Base-by-base conservation (phyloP, 257 asterid genomes). In the Solanum medicagineum region DNA sequence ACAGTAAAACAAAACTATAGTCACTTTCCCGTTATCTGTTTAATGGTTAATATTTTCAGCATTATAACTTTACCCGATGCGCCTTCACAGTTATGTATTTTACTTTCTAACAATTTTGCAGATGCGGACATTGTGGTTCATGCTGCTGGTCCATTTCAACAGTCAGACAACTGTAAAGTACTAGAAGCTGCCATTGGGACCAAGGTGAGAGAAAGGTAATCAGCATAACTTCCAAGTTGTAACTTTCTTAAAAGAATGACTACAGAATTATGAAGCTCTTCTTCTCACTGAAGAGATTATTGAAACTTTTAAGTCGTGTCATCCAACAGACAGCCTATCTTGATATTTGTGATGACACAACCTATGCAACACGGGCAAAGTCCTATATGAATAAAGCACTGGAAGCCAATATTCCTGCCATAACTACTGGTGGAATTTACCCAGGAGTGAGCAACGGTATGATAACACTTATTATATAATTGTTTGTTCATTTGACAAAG, bases 381-480 rank as follows among this genome's bases (percentile, higher is more conserved):
- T 93, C 98, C 73, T 93, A 91, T 87, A 94, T 91, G 97, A 89
- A 89, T 47, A 87, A 87, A 87, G 99, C 99, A 7, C 36, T 84
- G 73, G 88, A 89, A 22, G 98, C 98, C 57, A 93, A 93, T 88
- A 65, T 96, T 90, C 97, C 98, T 57, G 99, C 98, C 54, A 92
- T 96, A 91, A 93, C 94, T 86, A 92, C 98, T 2, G 98, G 97
- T 81, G 99, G 98, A 85, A 96, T 96, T 90, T 96, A 96, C 86
- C 99, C 99, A 7, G 99, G 99, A 91, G 98, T 96, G 89, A 96
- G 99, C 97, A 96, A 95, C 85, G 94, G 99, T 95, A 89, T 88
- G 84, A 85, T 89, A 70, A 88, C 60, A 89, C 88, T 80, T 86
- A 92, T 87, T 87, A 91, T 88, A 70, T 83, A 87, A 68, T 86